Base-by-base conservation (phyloP, 2,329 filamentous ascomycete species). In the Plectosphaerella cucumerina region DNA sequence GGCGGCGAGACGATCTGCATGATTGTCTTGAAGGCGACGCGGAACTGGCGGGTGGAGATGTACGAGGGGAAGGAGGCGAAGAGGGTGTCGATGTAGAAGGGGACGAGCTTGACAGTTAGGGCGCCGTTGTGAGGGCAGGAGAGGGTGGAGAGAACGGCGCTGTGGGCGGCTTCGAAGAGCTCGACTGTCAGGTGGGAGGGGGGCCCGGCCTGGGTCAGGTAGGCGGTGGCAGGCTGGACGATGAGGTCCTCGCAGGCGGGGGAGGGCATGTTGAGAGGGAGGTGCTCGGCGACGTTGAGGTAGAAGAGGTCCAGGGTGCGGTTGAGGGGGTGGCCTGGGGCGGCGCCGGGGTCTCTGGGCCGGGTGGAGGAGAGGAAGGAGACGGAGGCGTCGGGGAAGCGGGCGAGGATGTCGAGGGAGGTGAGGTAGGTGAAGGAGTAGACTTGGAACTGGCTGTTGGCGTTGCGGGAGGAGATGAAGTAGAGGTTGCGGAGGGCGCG, bases 81-180 rank as follows among this genome's bases (percentile, higher is more conserved):
- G 0, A 96, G 77, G 14, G 86, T 84, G 59, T 92, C 86, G 56
- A 95, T 84, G 68, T 97, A 96, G 62, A 89, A 89, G 0, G 90
- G 89, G 2, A 92, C 77, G 49, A 94, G 81, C 56, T 81, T 78
- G 9, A 84, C 79, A 15, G 89, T 85, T 20, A 95, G 71, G 15
- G 81, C 70, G 17, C 86, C 83, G 59, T 91, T 92, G 56, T 89
- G 85, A 1, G 91, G 89, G 48, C 89, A 87, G 0, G 89, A 89
- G 44, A 96, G 82, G 4, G 90, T 85, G 2, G 92, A 84, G 6
- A 97, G 80, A 57, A 90, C 81, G 41, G 92, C 82, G 57, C 87
- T 89, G 69, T 97, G 92, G 0, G 91, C 90, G 1, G 92, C 84
- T 68, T 97, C 92, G 60, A 95, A 96, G n/a, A 95, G 69, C 49